A percentile compares a stretch with the other conserved stretches of the same genome.
Conservation (phyloP, 805 yeast genomes). For the Cyberlindnera suaveolens region DNA sequence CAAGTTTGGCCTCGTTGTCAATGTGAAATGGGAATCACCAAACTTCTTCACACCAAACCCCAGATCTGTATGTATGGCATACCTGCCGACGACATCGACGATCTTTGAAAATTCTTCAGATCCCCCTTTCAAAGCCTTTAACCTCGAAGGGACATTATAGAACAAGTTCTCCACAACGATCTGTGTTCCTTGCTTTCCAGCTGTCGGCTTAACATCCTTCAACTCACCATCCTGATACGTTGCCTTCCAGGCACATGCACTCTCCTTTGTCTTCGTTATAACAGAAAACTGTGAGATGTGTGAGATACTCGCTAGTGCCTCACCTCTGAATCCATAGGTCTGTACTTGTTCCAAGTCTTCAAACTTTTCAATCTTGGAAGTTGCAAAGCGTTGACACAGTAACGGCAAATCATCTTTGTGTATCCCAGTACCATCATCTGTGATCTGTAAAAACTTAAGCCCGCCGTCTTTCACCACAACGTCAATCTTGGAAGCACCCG, state of each 20-base stretch:
- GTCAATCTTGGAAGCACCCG: constrained; percentile 67
- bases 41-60: constrained; percentile 76
- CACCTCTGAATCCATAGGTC: constrained; percentile 95
- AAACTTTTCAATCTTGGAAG: constrained; percentile 71
- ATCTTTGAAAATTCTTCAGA: constrained; percentile 74
- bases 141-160: constrained; percentile 78
- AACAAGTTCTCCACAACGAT: constrained; percentile 83
- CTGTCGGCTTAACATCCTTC: constrained; percentile 51
- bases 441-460: constrained; percentile 72
- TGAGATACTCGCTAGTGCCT: constrained; percentile 90
- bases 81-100: constrained; percentile 76
- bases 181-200: constrained; percentile 86
- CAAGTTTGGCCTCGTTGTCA: constrained; percentile 49
- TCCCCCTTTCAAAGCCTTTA: constrained; percentile 56
- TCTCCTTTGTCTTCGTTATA: constrained; percentile 57
- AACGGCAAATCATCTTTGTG: constrained; percentile 62
- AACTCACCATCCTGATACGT: constrained; percentile 64
- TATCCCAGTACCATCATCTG: constrained; percentile 89
- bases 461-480: constrained; percentile 91
- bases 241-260: constrained; percentile 66
- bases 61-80: constrained; percentile 66
- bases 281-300: constrained; percentile 82
- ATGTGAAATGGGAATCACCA: constrained; percentile 66
- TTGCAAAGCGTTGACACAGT: constrained; percentile 88
- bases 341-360: constrained; percentile 67